Evolutionary conservation across 2,329 filamentous ascomycete species (phyloP).

Genomic region (Ophiostoma sp.): DNA sequence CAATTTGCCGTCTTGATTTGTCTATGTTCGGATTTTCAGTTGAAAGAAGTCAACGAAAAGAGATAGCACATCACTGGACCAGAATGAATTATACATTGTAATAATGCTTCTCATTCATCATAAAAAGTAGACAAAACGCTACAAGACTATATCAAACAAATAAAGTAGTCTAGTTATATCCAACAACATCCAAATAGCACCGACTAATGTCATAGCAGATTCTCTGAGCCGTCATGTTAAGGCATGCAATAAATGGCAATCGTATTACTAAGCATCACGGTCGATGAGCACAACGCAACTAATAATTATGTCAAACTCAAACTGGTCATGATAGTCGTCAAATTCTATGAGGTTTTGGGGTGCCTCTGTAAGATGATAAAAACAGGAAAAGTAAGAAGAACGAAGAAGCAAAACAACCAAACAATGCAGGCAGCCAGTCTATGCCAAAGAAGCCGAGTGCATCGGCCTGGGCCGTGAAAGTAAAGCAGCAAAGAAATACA

Average conservation of each 20-base stretch:
- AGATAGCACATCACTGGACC: no score
- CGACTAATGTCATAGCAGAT: no score
- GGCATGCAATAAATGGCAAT: neutral
- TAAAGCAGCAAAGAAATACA: conserved; percentile 2
- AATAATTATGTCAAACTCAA: neutral
- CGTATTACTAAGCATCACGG: neutral
- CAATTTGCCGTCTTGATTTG: neutral
- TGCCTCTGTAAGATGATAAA: neutral
- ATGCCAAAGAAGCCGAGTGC: conserved; percentile 13
- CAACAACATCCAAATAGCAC: no score
- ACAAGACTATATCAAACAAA: no score
- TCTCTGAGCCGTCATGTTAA: no score
- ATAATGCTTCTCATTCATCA: no score
- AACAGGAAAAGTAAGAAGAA: neutral
- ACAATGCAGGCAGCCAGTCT: conserved; percentile 1
- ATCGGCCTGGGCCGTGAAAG: neutral
- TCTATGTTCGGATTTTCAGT: neutral
- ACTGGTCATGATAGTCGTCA: conserved; percentile 20
- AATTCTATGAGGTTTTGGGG: conserved; percentile 9
- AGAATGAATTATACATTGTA: no score
- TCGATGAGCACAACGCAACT: neutral
- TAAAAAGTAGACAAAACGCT: no score
- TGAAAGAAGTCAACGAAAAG: no score
- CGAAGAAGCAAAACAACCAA: conserved; percentile 8
- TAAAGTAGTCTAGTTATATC: no score